Evolutionary conservation across 805 yeast genomes (phyloP), one percentile per base, ranked within the genome.

Genomic region (Lipomyces starkeyi): DNA sequence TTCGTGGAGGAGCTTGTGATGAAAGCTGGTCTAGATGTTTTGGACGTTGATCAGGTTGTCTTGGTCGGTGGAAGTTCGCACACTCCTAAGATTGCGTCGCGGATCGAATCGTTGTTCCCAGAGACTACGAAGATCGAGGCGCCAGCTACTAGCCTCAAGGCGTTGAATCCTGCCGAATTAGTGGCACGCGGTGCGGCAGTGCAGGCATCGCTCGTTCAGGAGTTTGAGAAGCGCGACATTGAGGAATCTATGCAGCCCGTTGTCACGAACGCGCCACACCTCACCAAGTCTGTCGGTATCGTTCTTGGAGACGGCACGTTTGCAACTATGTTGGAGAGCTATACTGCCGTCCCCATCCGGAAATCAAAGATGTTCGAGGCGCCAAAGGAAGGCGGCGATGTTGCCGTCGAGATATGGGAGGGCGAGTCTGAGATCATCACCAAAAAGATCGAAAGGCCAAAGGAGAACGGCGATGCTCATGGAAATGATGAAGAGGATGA

Each of bases 111-210:
- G 66, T 76, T 92, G 62, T 94, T 94, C 87, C 97, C 97, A 71
- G 95, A 90, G 79, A 78, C 89, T 59, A 88, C 92, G 64, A 85
- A 82, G 63, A 85, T 93, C 64, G 83, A 88, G 70, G 88, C 98
- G 32, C 97, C 98, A 73, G 81, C 89, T 47, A 62, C 74, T 32
- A 94, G 91, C 78, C 74, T 90, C 70, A 92, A 91, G 81, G 91
- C 95, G 66, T 78, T 88, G 70, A 87, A 91, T 81, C 98, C 99
- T 69, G 88, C 91, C 77, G 98, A 95, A 83, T 84, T 93, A 76
- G 83, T 90, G 72, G 88, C 97, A 72, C 89, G 96, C 77, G 99
- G 99, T 81, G 96, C 97, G 67, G 97, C 98, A 71, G 85, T 94
- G 78, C 98, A 95, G 85, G 99, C 97, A 62, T 87, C 97, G 52